phyloP scores from a whole-genome alignment of 352 stramenopile genomes.

The Globisporangium canariense region DNA sequence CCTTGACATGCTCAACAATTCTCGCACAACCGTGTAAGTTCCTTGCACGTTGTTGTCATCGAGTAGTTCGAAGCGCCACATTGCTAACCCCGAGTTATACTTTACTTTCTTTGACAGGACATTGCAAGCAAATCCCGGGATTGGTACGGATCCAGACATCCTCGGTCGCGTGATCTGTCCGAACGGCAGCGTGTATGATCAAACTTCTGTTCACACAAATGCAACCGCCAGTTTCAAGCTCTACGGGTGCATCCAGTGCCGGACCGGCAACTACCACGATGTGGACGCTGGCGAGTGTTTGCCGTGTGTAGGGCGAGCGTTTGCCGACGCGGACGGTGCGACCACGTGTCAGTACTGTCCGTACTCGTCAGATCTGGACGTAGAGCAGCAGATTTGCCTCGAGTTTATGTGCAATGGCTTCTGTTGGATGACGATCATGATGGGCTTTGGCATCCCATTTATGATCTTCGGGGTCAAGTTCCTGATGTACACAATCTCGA shows the following conservation, averaged over 20 bases:
- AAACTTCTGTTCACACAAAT: conserved; percentile 16
- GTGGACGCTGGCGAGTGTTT: conserved; percentile 38
- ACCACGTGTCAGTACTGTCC: conserved; percentile 55
- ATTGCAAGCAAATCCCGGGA: conserved; percentile 46
- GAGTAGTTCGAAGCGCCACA: background rate
- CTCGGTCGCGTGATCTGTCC: conserved; percentile 40
- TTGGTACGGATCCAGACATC: conserved; percentile 33
- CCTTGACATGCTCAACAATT: conserved; percentile 34
- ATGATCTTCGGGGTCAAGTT: conserved; percentile 57
- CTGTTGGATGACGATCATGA: conserved; percentile 62
- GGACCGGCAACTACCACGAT: conserved; percentile 55
- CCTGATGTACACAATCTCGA: conserved; percentile 38
- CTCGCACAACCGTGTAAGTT: conserved; percentile 48
- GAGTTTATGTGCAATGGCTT: conserved; percentile 50
- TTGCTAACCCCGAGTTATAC: background rate
- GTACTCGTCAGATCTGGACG: conserved; percentile 51
- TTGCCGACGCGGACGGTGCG: conserved; percentile 48
- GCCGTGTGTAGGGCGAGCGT: conserved; percentile 38
- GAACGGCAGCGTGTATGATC: conserved; percentile 50
- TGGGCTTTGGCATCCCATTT: conserved; percentile 44
- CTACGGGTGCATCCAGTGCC: conserved; percentile 62
- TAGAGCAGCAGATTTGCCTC: conserved; percentile 32
- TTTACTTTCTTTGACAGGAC: conserved; percentile 24
- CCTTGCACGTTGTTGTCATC: background rate
- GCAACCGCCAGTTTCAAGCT: conserved; percentile 21